phyloP scores from a whole-genome alignment of 768 basidiomycete genomes.

The Suillus lakei region DNA sequence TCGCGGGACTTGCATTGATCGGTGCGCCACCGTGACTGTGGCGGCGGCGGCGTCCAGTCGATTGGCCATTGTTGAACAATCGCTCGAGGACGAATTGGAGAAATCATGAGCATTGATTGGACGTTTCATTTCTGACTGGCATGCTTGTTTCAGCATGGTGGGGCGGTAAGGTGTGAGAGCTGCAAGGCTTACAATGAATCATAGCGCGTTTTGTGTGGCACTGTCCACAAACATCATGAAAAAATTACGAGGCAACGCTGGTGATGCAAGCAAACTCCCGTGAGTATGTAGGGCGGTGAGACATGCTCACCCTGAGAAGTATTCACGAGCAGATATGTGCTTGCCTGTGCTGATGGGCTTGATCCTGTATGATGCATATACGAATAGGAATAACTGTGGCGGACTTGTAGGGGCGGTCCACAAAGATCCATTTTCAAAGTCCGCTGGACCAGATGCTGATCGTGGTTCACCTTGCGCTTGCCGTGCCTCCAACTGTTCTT shows the following conservation, averaged over 20 bases:
- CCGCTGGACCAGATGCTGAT: not conserved
- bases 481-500: not conserved
- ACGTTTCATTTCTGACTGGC: not conserved
- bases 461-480: not conserved
- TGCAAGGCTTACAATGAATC: not conserved
- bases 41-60: not conserved
- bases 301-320: not conserved
- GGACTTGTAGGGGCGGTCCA: not conserved
- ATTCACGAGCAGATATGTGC: not conserved
- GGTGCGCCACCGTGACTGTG: slow-evolving; percentile 2
- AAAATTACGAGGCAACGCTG: not conserved
- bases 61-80: not conserved
- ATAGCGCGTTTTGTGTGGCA: not conserved
- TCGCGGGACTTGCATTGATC: not conserved
- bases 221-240: not conserved
- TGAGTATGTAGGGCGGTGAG: not conserved
- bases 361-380: not conserved
- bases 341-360: not conserved
- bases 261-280: not conserved
- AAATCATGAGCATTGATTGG: not conserved
- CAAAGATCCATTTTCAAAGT: not conserved
- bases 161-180: slow-evolving; percentile 1
- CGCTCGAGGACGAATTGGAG: not conserved
- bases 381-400: not conserved
- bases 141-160: not conserved